Conservation (phyloP, 2,329 filamentous ascomycete genomes). For the Trichoderma sp. region DNA sequence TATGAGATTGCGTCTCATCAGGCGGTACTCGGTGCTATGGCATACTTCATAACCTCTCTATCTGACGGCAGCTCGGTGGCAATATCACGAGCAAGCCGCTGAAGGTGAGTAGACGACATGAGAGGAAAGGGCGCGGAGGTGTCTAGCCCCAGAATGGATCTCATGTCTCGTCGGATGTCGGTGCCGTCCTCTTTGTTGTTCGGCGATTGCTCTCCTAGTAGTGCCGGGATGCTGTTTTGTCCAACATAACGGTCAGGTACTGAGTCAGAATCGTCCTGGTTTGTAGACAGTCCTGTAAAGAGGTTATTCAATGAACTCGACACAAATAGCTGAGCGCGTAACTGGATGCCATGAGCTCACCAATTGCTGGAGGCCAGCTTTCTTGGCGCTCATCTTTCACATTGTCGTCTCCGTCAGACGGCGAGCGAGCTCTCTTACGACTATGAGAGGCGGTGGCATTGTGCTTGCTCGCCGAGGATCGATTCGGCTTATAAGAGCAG, state of each 20-base stretch:
- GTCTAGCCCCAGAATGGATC: conserved; percentile 63
- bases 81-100: conserved; percentile 59
- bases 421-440: conserved; percentile 38
- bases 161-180: conserved; percentile 63
- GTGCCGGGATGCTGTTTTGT: conserved; percentile 66
- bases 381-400: conserved; percentile 39
- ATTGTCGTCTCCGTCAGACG: conserved; percentile 33
- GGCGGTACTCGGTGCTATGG: not conserved
- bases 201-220: conserved; percentile 59
- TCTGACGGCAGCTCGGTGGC: conserved; percentile 61
- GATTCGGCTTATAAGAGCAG: conserved; percentile 66
- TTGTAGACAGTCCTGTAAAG: conserved; percentile 36
- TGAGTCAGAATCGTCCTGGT: conserved; percentile 51
- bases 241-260: conserved; percentile 61
- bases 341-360: conserved; percentile 27
- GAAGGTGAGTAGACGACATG: conserved; percentile 63
- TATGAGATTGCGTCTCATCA: not conserved
- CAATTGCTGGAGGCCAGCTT: conserved; percentile 44
- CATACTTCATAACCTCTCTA: conserved; percentile 65
- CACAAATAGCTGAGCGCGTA: not conserved
- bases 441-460: conserved; percentile 28
- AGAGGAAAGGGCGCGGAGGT: conserved; percentile 65
- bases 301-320: not conserved
- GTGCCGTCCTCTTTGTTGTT: conserved; percentile 51
- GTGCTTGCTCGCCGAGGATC: conserved; percentile 40